Evolutionary conservation across 202 grass and related monocot genomes (phyloP).

Genomic region (Setaria italica): DNA sequence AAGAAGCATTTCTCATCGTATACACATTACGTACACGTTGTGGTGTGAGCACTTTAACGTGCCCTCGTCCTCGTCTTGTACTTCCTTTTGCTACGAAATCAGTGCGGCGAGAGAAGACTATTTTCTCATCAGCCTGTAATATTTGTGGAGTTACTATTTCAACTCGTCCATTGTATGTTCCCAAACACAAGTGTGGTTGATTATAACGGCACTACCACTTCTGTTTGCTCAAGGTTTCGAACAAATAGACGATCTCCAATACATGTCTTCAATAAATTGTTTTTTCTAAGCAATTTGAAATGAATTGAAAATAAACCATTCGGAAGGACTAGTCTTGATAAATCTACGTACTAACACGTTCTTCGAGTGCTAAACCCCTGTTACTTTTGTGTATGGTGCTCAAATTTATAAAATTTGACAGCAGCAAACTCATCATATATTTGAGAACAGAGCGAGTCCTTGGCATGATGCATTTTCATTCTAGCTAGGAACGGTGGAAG

Average conservation of each 20-base stretch:
- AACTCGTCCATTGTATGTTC: background rate
- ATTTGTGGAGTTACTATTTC: background rate
- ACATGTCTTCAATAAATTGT: no score
- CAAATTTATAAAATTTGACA: background rate
- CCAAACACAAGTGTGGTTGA: background rate
- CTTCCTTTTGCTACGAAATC: background rate
- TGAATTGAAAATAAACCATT: background rate
- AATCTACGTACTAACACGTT: background rate
- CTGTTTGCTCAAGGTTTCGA: background rate
- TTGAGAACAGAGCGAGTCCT: background rate
- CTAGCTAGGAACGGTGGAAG: background rate
- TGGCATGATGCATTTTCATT: background rate
- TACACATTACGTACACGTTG: no score
- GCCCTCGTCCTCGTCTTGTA: background rate
- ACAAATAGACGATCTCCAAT: background rate
- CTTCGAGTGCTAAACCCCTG: background rate
- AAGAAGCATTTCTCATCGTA: background rate
- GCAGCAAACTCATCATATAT: background rate
- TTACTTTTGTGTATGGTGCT: background rate
- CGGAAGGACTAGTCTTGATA: background rate
- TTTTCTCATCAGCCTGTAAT: background rate
- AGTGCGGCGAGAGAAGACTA: background rate
- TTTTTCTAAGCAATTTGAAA: background rate
- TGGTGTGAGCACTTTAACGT: background rate
- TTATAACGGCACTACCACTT: background rate